These are phyloP conservation scores for Neurospora sp. DNA, from an alignment of 495 filamentous ascomycete species.

Conservation along the genomic window DNA sequence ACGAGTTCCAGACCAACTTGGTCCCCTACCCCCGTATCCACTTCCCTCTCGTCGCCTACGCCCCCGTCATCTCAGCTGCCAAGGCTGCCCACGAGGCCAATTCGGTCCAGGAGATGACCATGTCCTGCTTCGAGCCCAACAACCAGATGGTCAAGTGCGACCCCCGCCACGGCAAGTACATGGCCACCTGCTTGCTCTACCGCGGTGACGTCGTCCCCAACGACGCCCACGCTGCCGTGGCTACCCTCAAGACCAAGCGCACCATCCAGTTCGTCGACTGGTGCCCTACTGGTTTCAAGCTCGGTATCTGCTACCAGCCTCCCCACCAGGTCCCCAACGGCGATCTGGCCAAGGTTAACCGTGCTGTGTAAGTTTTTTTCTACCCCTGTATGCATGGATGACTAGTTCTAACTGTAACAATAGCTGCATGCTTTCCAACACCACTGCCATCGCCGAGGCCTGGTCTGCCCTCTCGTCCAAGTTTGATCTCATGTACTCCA, in stretches of 20 bases:
- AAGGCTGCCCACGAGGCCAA: constrained; percentile 95
- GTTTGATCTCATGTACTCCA: constrained; percentile 99
- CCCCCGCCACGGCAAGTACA: constrained; percentile 98
- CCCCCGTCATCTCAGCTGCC: constrained; percentile 84
- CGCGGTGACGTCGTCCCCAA: constrained; percentile 96
- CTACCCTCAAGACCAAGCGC: constrained; percentile 93
- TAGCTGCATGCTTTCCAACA: constrained; percentile 99
- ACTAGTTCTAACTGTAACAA: constrained; percentile 12
- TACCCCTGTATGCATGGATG: background rate
- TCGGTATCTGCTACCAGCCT: constrained; percentile 99
- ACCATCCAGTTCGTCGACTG: constrained; percentile 99
- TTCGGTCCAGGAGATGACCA: constrained; percentile 79
- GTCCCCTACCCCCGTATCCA: constrained; percentile 98
- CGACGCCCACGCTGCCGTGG: constrained; percentile 84
- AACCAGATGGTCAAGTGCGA: constrained; percentile 99
- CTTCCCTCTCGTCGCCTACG: constrained; percentile 94
- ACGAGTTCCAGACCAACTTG: constrained; percentile 99
- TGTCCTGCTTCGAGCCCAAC: constrained; percentile 75
- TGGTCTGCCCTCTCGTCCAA: constrained; percentile 97
- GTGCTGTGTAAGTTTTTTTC: constrained; percentile 70
- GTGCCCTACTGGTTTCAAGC: constrained; percentile 99
- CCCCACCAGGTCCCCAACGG: constrained; percentile 92
- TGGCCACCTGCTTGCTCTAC: constrained; percentile 97
- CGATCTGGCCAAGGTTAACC: constrained; percentile 93
- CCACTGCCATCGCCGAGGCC: constrained; percentile 95